Evolutionary conservation across 306 rosid species (phyloP).

Genomic region (Prunus campanulata): DNA sequence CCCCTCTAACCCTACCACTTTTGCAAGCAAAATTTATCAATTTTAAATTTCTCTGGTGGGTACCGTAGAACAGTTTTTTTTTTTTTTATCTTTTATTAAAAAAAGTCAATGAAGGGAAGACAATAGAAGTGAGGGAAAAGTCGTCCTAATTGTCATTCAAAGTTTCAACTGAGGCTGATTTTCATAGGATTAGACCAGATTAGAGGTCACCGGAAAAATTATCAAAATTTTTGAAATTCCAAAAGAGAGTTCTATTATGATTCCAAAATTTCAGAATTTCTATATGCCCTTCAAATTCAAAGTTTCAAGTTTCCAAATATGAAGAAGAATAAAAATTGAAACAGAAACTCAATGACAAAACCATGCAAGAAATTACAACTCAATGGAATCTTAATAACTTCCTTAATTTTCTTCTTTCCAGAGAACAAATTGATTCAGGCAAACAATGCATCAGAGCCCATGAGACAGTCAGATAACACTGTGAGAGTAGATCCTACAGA

Average conservation of each 20-base stretch:
- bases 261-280: not conserved
- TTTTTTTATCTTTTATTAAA: too few species aligned
- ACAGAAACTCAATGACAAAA: not conserved
- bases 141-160: too few species aligned
- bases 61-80: too few species aligned
- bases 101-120: too few species aligned
- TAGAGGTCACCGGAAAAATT: too few species aligned
- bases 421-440: conserved; percentile 27
- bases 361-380: not conserved
- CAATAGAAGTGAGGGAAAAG: too few species aligned
- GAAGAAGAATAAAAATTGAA: not conserved
- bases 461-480: conserved; percentile 30
- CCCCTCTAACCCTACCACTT: too few species aligned
- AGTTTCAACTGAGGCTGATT: too few species aligned
- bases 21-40: too few species aligned
- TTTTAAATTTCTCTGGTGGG: too few species aligned
- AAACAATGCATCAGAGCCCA: conserved; percentile 31
- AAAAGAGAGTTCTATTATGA: not conserved
- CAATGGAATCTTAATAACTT: not conserved
- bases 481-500: conserved; percentile 63
- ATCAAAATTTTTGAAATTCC: not conserved
- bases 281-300: not conserved
- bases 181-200: too few species aligned
- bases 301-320: not conserved
- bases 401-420: conserved; percentile 6